Percentiles rank a stretch among this genome's conserved stretches.
Evolutionary conservation across 23 red algal genomes (phyloP).

Genomic region (Gracilaria gracilis): DNA sequence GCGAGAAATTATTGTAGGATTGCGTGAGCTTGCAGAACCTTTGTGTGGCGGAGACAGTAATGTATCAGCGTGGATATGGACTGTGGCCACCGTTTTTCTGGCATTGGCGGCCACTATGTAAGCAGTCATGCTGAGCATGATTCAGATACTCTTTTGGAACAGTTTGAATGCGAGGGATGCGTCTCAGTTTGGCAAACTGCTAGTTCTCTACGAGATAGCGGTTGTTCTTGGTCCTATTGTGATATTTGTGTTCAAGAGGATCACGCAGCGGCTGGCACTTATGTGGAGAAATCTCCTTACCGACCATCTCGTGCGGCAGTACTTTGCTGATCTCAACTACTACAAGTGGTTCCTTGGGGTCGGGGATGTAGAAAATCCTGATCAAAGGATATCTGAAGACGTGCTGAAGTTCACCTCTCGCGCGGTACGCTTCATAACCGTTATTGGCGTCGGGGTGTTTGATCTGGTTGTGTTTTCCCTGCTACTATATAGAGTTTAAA

Average conservation of each 20-base stretch:
- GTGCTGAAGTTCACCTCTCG: conserved; percentile 84
- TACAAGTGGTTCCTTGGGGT: conserved; percentile 67
- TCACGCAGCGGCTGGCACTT: conserved; percentile 72
- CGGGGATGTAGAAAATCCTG: conserved; percentile 80
- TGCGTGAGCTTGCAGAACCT: conserved; percentile 58
- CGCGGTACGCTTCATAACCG: conserved; percentile 83
- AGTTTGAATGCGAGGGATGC: conserved; percentile 77
- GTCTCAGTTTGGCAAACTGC: conserved; percentile 77
- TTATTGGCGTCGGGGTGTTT: conserved; percentile 82
- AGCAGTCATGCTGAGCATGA: conserved; percentile 86
- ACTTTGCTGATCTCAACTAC: conserved; percentile 73
- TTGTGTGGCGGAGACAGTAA: conserved; percentile 71
- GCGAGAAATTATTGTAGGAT: conserved; percentile 52
- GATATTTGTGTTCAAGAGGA: conserved; percentile 85
- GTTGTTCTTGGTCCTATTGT: conserved; percentile 86
- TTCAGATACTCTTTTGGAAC: conserved; percentile 94
- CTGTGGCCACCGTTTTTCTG: conserved; percentile 73
- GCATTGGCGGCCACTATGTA: conserved; percentile 89
- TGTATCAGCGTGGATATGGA: conserved; percentile 79
- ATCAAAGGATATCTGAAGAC: conserved; percentile 96
- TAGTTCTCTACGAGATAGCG: conserved; percentile 76
- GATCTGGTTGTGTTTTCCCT: conserved; percentile 90
- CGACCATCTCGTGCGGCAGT: conserved; percentile 66
- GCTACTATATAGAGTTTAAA: conserved; percentile 87
- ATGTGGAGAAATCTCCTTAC: conserved; percentile 89